Evolutionary conservation across 73 alveolate species (phyloP).

Genomic region (Uronychia setigera): DNA sequence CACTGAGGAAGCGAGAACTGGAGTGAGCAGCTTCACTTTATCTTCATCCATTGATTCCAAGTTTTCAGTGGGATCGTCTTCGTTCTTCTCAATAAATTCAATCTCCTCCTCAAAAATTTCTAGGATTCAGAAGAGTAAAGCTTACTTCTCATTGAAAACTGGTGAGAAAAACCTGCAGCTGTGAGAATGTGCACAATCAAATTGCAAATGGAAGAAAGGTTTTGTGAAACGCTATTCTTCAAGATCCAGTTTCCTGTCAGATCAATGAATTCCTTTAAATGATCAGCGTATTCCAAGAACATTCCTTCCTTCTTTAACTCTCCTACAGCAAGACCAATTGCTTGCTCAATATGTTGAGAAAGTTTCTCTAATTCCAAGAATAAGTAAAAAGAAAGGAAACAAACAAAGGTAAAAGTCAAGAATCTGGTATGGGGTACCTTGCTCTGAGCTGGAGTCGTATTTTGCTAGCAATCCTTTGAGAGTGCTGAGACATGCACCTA

Average conservation of each 20-base stretch:
- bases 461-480: background rate
- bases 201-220: constrained; percentile 33
- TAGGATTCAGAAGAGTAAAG: background rate
- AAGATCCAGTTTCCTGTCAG: constrained; percentile 27
- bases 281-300: background rate
- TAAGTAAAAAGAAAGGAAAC: background rate
- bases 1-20: constrained; percentile 40
- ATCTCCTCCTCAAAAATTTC: constrained; percentile 46
- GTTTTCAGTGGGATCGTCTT: background rate
- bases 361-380: background rate
- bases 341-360: background rate
- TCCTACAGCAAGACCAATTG: background rate
- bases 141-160: constrained; percentile 19
- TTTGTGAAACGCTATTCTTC: constrained; percentile 27
- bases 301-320: background rate
- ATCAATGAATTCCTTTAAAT: constrained; percentile 23
- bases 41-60: background rate
- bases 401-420: background rate
- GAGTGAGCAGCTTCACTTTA: constrained; percentile 3
- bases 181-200: background rate
- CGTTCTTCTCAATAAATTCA: constrained; percentile 26
- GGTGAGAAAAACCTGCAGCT: constrained; percentile 19
- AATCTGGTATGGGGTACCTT: background rate
- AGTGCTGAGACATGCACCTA: background rate
- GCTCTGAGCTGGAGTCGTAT: background rate